Evolutionary conservation across 169 alveolate genomes (phyloP).

Genomic region (Plasmodium yoelii): DNA sequence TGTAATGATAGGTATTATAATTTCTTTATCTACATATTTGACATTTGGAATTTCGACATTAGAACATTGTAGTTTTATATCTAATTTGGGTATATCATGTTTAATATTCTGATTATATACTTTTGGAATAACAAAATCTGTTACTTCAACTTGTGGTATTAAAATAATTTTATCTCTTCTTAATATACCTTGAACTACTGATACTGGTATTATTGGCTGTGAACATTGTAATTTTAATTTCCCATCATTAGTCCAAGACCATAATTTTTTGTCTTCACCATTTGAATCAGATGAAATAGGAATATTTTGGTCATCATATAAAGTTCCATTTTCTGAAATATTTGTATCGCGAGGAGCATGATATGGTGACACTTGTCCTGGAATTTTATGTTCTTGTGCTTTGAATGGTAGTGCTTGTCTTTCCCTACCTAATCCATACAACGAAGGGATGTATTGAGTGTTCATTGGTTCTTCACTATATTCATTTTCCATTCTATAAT

Average conservation of each 20-base stretch:
- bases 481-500: not conserved
- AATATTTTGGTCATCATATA: conserved; percentile 61
- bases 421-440: conserved; percentile 55
- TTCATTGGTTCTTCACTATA: not conserved
- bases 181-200: conserved; percentile 89
- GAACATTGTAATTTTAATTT: conserved; percentile 81
- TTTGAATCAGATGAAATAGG: conserved; percentile 23
- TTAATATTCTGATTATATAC: conserved; percentile 88
- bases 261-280: conserved; percentile 78
- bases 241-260: conserved; percentile 86
- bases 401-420: conserved; percentile 34
- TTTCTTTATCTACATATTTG: conserved; percentile 88
- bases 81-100: conserved; percentile 87
- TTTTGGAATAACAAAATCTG: conserved; percentile 88
- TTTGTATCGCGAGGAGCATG: conserved; percentile 38
- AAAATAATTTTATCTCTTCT: conserved; percentile 89
- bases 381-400: conserved; percentile 28
- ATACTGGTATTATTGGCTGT: conserved; percentile 89
- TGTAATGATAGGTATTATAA: conserved; percentile 86
- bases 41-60: conserved; percentile 86
- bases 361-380: conserved; percentile 76
- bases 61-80: conserved; percentile 82
- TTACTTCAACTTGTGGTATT: conserved; percentile 89
- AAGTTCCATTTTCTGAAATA: conserved; percentile 15
- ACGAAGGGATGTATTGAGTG: conserved; percentile 50